Base-by-base conservation (phyloP, 1,139 yeast species). In the Candida tetrigidarum region DNA sequence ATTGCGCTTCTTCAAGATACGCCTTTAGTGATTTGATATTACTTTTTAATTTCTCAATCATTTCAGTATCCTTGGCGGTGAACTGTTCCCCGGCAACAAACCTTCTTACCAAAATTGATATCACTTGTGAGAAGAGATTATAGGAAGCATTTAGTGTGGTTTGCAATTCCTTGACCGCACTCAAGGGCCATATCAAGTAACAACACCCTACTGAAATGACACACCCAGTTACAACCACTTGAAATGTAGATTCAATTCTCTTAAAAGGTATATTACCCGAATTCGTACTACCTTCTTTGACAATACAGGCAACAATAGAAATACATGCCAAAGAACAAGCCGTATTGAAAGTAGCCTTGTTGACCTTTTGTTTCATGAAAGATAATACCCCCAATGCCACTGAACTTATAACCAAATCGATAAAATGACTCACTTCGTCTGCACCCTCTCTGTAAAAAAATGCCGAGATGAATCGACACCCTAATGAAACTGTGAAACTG, bases 261-360 rank as follows among this genome's bases (percentile, higher is more conserved):
- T 67, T 68, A 47, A 83, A 59, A 0, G 92, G 87, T n/a, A 87
- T 71, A 12, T 62, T 62, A 9, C 84, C 83, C 0, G 82, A 74
- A 56, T 86, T 86, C 38, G 79, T 66, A 38, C 86, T 78, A 10
- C 92, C 93, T 57, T 88, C 96, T 55, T 85, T 84, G n/a, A 87
- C 80, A 36, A 88, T 74, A 50, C 89, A 83, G 0, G 91, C 78
- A 10, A 87, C 83, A 37, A 87, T 68, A 8, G 87, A 78, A 44
- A 88, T 86, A 14, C 88, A 82, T 0, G 95, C 90, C 43, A 88
- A 68, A 0, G 91, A 82, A 56, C 95, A 85, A 0, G 96, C 93
- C 12, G 93, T 87, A 54, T 86, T 86, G 60, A 87, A 87, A 0
- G 88, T 84, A 27, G 81, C 86, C 55, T 79, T 81, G 51, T 79